Evolutionary conservation across 202 grass and related monocot genomes (phyloP), one percentile per base, ranked within the genome.

Genomic region (Panicum hallii): DNA sequence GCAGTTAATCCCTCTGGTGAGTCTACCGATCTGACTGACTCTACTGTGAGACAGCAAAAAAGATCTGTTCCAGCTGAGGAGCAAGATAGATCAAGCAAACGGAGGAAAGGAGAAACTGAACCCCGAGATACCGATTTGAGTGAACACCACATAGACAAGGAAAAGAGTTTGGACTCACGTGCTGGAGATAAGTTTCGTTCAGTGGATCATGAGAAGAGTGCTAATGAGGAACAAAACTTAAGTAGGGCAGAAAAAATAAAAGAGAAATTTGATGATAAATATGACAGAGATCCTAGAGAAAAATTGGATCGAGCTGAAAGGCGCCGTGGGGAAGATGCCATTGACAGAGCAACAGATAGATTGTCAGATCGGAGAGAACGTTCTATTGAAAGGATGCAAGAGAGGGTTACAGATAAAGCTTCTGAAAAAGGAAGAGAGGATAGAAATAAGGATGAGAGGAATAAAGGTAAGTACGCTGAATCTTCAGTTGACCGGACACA

Each of bases 401-500:
- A 98, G 32, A 91, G 92, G 85, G 83, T 77, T 19, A 82, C 22
- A 45, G 95, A 97, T 77, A 95, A 89, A 88, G 77, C 78, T 78
- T 50, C 82, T 87, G 95, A 97, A 45, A 97, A 91, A 86, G 90
- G 82, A 73, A 93, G 93, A 85, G 92, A 95, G 81, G 95, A 98
- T 40, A 98, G 87, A 82, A 93, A 87, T 79, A 98, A 98, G 79
- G 93, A 95, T 80, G 93, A 94, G 63, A 90, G 93, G 55, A 88
- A 74, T 45, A 95, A 90, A 84, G 77, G 32, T 47, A 93, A 91
- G 82, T 90, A 95, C 69, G 79, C 63, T 84, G 93, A 94, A 40
- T 50, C 80, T 55, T 79, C 79, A 4, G 52, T 66, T 68, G 92
- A 94, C 74, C 67, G 79, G 44, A 40, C 78, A 69, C 87, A 94